A percentile compares a stretch with the other conserved stretches of the same genome.
These are phyloP conservation scores for Ascochyta clinopodiicola DNA, from an alignment of 2,329 filamentous ascomycete species.

Conservation along the genomic window DNA sequence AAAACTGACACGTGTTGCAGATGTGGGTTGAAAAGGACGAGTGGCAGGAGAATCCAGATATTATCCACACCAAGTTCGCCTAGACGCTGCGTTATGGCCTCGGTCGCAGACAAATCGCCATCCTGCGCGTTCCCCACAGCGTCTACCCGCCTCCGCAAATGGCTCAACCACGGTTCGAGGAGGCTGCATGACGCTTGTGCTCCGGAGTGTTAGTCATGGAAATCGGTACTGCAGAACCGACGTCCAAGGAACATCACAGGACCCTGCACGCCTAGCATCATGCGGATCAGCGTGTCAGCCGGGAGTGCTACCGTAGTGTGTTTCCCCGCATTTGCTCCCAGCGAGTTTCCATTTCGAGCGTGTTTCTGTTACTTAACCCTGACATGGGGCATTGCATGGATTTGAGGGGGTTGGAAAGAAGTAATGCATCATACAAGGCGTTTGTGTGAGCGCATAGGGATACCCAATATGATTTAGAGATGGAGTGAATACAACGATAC, in stretches of 20 bases:
- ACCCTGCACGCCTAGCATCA: conserved; percentile 29
- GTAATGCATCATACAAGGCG: conserved; percentile 42
- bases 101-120: conserved; percentile 24
- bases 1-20: conserved; percentile 58
- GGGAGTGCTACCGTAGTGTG: conserved; percentile 42
- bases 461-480: conserved; percentile 42
- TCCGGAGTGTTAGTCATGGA: conserved; percentile 45
- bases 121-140: conserved; percentile 30
- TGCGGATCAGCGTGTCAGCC: conserved; percentile 33
- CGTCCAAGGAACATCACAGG: conserved; percentile 31
- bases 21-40: conserved; percentile 99
- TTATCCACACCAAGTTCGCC: conserved; percentile 97
- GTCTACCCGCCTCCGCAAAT: conserved; percentile 42
- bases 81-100: conserved; percentile 54
- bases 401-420: conserved; percentile 21
- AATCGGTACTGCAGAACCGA: conserved; percentile 33
- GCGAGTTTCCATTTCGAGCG: conserved; percentile 26
- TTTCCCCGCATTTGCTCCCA: conserved; percentile 46
- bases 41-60: conserved; percentile 99
- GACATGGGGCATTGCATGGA: conserved; percentile 24
- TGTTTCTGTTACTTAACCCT: conserved; percentile 46
- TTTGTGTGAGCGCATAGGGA: conserved; percentile 42
- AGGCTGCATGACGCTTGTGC: conserved; percentile 40
- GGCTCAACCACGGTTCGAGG: conserved; percentile 22
- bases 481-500: conserved; percentile 25